Evolutionary conservation across 768 basidiomycete species (phyloP), one percentile per base, ranked within the genome.

Genomic region (Kwoniella sp.): DNA sequence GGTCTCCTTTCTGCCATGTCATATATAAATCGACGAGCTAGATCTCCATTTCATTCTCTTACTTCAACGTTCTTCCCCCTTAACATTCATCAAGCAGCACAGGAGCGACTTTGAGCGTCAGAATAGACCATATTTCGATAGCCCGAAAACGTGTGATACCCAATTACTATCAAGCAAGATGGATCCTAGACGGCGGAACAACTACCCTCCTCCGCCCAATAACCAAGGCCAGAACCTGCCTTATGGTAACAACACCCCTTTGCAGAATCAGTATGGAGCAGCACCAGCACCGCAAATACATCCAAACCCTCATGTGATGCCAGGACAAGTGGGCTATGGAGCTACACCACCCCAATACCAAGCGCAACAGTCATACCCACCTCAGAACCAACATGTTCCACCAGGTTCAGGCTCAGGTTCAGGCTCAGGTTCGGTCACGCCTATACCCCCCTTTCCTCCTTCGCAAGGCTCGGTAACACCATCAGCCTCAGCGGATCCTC

Each of bases 181-280:
- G 71, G 71, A 72, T 44, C 71, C 71, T 13, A 49, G 71, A 46
- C 59, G 71, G 15, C 52, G 65, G 21, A 65, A 61, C 57, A 68
- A 68, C 52, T 29, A 54, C 52, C 29, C 50, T 51, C 54, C 57
- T 36, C 58, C 58, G n/a, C 40, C 63, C 26, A 10, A 10, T 19
- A 15, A 15, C 8, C 40, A 44, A 44, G 40, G 40, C 40, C 40
- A 44, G 40, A 44, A 44, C 40, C 8, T 44, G 40, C 40, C 3
- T 3, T 44, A 44, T 19, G 40, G 40, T 15, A 44, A 44, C 17
- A 44, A 6, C 40, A 13, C 47, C 29, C n/a, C 50, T 47, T 44
- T 56, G 17, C 44, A 48, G 29, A 36, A 49, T 52, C 37, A 46
- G 15, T 49, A 56, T 55, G 50, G 53, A 12, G 44, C 29, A 8